Base-by-base conservation (phyloP, 2,329 filamentous ascomycete genomes). In the Claviceps capensis region DNA sequence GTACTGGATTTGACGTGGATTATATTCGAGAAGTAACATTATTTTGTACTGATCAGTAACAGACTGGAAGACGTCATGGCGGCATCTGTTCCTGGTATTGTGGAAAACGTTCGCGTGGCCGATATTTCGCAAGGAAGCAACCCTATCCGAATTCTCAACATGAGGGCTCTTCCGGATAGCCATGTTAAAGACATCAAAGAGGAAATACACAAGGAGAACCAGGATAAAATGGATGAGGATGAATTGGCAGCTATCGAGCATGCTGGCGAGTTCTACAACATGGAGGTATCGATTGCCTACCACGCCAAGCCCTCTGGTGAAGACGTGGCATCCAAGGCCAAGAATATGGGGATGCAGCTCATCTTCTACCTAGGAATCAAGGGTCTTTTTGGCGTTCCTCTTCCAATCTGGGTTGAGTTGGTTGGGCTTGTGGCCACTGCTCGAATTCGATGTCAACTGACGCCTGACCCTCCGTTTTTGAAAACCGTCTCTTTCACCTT, bases 291-390 rank as follows among this genome's bases (percentile, higher is more conserved):
- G 0, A 84, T 96, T 61, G 90, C 90, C 1, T 96, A 96, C 65
- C 89, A 96, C 62, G 88, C 91, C 9, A 82, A 84, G 63, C 89
- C 89, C 13, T 83, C 79, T 2, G 76, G 79, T 5, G 73, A 74
- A 53, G 79, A 83, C 47, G 77, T 88, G 14, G 85, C 86, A 2
- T 85, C 86, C 46, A 93, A 90, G 67, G 88, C 89, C 5, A 81
- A 85, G 58, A 97, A 96, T 65, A 95, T 96, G 88, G 90, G 95
- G 62, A 95, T 96, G 88, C 86, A 94, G 61, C 70, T 97, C 14
- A 81, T 96, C 8, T 97, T 98, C 66, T 97, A 96, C 58, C 77
- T 97, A 1, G 93, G 93, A 53, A 73, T 95, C 62, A 88, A 86
- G 63, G 90, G 90, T 0, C 74, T 96, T 5, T 93, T 96, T 59